Evolutionary conservation across 75 land plant species (phyloP), one percentile per base, ranked within the genome.

Genomic region (Selaginella moellendorffii): DNA sequence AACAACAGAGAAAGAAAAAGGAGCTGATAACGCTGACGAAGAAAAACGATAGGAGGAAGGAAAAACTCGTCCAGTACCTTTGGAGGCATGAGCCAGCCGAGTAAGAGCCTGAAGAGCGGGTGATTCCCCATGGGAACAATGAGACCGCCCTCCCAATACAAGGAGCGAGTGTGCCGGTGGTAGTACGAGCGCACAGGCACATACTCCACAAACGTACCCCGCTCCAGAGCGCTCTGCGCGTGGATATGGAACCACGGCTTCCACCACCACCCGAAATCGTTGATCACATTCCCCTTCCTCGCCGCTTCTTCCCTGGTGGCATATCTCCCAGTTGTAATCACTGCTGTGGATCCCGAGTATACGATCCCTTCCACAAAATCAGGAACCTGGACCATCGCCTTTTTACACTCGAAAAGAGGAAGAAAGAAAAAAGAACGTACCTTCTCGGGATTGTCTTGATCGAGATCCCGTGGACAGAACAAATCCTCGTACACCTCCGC

Each of bases 1-100:
- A 56, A n/a, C n/a, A n/a, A n/a, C n/a, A n/a, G n/a, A n/a, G n/a
- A n/a, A n/a, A n/a, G n/a, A n/a, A n/a, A n/a, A n/a, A n/a, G n/a
- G n/a, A n/a, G n/a, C n/a, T n/a, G n/a, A n/a, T n/a, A n/a, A n/a
- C n/a, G n/a, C n/a, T n/a, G n/a, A n/a, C n/a, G n/a, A n/a, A n/a
- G n/a, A n/a, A n/a, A n/a, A n/a, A n/a, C n/a, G n/a, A n/a, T n/a
- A n/a, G n/a, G n/a, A n/a, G n/a, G n/a, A n/a, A n/a, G n/a, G n/a
- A n/a, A n/a, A n/a, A n/a, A 36, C 46, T 5, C 5, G 5, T 36
- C 14, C 10, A 36, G 26, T 52, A 65, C 46, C 74, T 73, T 73
- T 53, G 75, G 75, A 22, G 74, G 75, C 75, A 73, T 73, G 26
- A 73, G 59, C 75, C 75, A 73, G 27, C 75, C 75, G 26, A 73